Percentiles rank a stretch among this genome's conserved stretches.
Evolutionary conservation across 2,329 filamentous ascomycete genomes (phyloP).

Genomic region (Sclerotinia sclerotiorum): DNA sequence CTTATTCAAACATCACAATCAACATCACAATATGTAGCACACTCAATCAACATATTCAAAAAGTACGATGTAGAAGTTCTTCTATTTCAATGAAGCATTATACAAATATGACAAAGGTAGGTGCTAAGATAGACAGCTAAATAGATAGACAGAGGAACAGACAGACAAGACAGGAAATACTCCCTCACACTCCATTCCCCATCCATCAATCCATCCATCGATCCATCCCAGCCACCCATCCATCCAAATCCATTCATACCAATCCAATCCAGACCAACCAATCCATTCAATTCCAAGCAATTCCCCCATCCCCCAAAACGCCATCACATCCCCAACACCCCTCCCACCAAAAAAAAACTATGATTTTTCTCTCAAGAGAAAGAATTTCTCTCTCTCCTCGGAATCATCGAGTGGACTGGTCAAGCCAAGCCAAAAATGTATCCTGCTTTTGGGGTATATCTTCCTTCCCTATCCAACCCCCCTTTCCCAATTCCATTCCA

Average conservation of each 20-base stretch:
- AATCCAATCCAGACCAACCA: background rate
- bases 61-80: background rate
- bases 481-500: conserved; percentile 1
- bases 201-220: background rate
- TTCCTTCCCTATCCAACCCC: background rate
- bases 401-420: background rate
- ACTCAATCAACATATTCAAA: background rate
- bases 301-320: background rate
- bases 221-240: background rate
- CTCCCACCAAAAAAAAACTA: background rate
- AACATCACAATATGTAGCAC: background rate
- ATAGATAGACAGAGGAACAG: background rate
- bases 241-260: background rate
- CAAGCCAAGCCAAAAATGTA: background rate
- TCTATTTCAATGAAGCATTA: conserved; percentile 6
- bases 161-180: conserved; percentile 1
- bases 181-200: background rate
- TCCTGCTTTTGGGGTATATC: conserved; percentile 1
- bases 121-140: background rate
- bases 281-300: background rate
- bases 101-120: background rate
- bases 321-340: background rate
- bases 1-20: background rate
- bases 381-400: background rate
- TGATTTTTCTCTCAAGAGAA: background rate